phyloP scores from a whole-genome alignment of 1,284 basidiomycete genomes.

The Cryptococcus hybrid region DNA sequence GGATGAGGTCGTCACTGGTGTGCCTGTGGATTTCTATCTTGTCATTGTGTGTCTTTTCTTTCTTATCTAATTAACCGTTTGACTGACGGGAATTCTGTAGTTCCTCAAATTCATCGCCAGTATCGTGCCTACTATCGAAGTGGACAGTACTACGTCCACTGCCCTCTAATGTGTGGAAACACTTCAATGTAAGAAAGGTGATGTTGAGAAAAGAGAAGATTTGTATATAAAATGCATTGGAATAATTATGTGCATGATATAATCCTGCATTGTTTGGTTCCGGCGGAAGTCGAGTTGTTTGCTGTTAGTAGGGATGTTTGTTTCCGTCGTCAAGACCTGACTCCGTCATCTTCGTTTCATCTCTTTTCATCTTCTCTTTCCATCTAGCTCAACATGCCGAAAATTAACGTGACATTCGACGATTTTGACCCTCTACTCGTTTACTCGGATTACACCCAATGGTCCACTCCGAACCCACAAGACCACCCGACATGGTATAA shows the following conservation, averaged over 20 bases:
- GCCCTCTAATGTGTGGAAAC: neutral
- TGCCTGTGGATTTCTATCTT: conserved; percentile 92
- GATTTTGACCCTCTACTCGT: conserved; percentile 50
- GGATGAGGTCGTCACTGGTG: conserved; percentile 57
- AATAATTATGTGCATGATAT: too few species aligned
- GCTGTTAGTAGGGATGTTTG: too few species aligned
- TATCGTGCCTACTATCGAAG: conserved; percentile 81
- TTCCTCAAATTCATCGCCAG: conserved; percentile 94
- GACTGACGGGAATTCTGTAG: conserved; percentile 15
- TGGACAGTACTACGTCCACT: conserved; percentile 71
- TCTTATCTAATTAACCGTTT: neutral
- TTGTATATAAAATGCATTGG: too few species aligned
- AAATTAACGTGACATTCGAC: conserved; percentile 43
- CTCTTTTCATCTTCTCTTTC: neutral
- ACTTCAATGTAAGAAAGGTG: too few species aligned
- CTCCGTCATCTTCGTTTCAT: neutral
- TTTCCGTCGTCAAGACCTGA: too few species aligned
- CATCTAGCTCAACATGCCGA: conserved; percentile 7
- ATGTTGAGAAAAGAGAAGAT: too few species aligned
- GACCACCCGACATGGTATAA: conserved; percentile 44
- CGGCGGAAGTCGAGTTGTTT: too few species aligned
- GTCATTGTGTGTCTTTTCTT: conserved; percentile 60
- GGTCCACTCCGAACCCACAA: conserved; percentile 48
- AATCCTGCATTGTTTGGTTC: too few species aligned
- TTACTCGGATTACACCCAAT: conserved; percentile 34